Base-by-base conservation (phyloP, 306 rosid genomes). In the Casuarina equisetifolia region DNA sequence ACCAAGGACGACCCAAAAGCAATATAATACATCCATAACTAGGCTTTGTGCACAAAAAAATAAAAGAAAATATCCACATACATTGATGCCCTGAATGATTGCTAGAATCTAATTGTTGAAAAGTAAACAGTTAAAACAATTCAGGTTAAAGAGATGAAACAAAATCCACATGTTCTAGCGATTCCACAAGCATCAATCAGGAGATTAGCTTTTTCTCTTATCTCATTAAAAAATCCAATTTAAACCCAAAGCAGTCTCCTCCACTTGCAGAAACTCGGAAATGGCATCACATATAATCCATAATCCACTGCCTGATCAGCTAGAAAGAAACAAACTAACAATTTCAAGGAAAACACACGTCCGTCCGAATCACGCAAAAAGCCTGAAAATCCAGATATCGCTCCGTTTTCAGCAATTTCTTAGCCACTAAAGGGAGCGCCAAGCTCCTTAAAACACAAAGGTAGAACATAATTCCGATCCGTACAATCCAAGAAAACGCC, bases 401-500 rank as follows among this genome's bases (percentile, higher is more conserved):
- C 32, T 42, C 74, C 76, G 20, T 49, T 50, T 49, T 46, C 74
- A 42, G 13, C 43, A 36, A 42, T 64, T 72, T 52, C 54, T 2
- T 17, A 17, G 55, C 45, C 74, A 66, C 44, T 25, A 25, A 25
- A 25, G 32, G 32, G 32, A 25, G 32, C 32, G 32, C 32, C 32
- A 25, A 25, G 32, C 32, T 25, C 32, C 32, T 6, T 79, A 32
- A 45, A 17, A 17, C 5, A 67, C 15, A n/a, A n/a, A 67, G 1
- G n/a, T 6, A 40, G 13, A 8, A 40, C 9, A 9, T 6, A 17
- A 3, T 2, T 13, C 44, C 54, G 38, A 79, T 62, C 55, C 79
- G 54, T 50, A 55, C 69, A 80, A 54, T 80, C 66, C 72, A 19
- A 25, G 17, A 59, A 17, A 64, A 25, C 75, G 19, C 59, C 32